Percentiles rank a stretch among this genome's conserved stretches.
Evolutionary conservation across 768 basidiomycete species (phyloP).

Genomic region (Leccinum obscurum): DNA sequence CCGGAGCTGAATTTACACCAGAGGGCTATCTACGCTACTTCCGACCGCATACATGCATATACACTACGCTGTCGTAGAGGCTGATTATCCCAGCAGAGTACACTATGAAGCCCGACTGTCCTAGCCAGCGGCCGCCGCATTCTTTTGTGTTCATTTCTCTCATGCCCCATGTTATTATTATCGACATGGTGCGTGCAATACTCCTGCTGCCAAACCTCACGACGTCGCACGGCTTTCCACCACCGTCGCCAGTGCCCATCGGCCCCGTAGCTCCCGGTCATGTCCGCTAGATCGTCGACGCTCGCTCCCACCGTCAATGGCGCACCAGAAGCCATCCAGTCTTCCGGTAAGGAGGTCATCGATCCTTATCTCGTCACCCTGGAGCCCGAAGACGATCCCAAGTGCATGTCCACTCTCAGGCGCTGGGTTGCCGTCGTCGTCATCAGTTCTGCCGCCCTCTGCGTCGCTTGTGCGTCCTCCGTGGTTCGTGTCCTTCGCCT

Average conservation of each 20-base stretch:
- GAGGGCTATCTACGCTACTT: background rate
- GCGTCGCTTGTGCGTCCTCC: slow-evolving; percentile 57
- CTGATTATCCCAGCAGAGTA: background rate
- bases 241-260: background rate
- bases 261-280: background rate
- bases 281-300: slow-evolving; percentile 10
- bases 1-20: background rate
- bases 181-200: background rate
- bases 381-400: slow-evolving; percentile 44
- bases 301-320: slow-evolving; percentile 11
- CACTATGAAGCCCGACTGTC: background rate
- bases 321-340: slow-evolving; percentile 1
- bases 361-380: slow-evolving; percentile 36
- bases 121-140: background rate
- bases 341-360: slow-evolving; percentile 3
- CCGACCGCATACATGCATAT: background rate
- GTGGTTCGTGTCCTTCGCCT: slow-evolving; percentile 40
- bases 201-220: background rate
- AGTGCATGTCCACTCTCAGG: slow-evolving; percentile 37
- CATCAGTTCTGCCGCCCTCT: slow-evolving; percentile 48
- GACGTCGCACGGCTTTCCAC: background rate
- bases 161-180: slow-evolving; percentile 12
- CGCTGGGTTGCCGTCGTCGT: slow-evolving; percentile 51
- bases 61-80: background rate
- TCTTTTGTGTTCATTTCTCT: background rate